Evolutionary conservation across 1,139 yeast species (phyloP).

Genomic region (Debaryomyces fabryi): DNA sequence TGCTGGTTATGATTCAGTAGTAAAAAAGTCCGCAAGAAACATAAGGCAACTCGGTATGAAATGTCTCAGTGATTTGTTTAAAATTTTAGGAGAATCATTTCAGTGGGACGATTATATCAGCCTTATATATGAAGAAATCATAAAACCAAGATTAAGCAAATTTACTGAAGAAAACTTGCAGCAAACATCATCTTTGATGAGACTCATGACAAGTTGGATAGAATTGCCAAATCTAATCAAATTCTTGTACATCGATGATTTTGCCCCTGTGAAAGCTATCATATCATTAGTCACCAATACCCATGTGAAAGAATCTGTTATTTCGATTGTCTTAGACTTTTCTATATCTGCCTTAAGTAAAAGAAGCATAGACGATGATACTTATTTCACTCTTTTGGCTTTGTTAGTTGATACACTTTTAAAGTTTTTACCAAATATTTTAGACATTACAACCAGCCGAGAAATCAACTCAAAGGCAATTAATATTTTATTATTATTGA

Average conservation of each 20-base stretch:
- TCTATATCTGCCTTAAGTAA: conserved; percentile 45
- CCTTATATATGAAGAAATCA: conserved; percentile 53
- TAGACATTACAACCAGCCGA: conserved; percentile 45
- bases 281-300: conserved; percentile 55
- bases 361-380: conserved; percentile 45
- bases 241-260: conserved; percentile 60
- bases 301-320: conserved; percentile 69
- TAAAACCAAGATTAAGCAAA: conserved; percentile 65
- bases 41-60: conserved; percentile 65
- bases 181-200: conserved; percentile 78
- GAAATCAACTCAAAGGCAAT: conserved; percentile 58
- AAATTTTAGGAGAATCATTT: conserved; percentile 45
- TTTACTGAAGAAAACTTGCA: conserved; percentile 81
- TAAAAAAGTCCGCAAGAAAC: conserved; percentile 51
- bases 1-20: conserved; percentile 24
- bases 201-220: conserved; percentile 68
- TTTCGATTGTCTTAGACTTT: conserved; percentile 59
- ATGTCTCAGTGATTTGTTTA: conserved; percentile 55
- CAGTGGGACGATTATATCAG: conserved; percentile 62
- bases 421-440: conserved; percentile 50
- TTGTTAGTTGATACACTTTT: conserved; percentile 60
- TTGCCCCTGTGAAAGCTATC: conserved; percentile 57
- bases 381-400: conserved; percentile 51
- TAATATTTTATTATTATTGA: conserved; percentile 54
- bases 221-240: conserved; percentile 48